These are phyloP conservation scores for Salix caprea DNA, from an alignment of 345 rosid species.

Conservation along the genomic window DNA sequence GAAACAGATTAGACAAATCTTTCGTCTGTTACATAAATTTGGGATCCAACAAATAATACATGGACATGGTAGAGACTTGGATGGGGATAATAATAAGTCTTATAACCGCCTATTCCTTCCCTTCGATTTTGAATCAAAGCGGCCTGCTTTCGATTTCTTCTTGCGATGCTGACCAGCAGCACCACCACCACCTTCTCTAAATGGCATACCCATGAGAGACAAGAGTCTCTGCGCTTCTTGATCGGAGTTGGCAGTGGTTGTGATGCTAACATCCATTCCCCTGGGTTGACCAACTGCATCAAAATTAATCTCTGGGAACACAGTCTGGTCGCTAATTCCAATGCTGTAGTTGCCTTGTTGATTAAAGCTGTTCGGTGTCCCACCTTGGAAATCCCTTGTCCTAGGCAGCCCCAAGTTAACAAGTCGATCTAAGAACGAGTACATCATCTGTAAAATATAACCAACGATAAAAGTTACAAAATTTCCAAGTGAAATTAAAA, in stretches of 20 bases:
- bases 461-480: neutral
- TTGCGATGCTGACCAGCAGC: constrained; percentile 29
- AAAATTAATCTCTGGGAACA: constrained; percentile 76
- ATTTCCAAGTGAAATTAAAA: neutral
- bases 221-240: constrained; percentile 72
- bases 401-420: constrained; percentile 91
- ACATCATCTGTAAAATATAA: constrained; percentile 62
- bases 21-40: neutral
- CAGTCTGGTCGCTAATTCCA: constrained; percentile 76
- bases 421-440: constrained; percentile 81
- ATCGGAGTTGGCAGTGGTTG: constrained; percentile 75
- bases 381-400: constrained; percentile 89
- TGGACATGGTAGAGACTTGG: neutral
- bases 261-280: constrained; percentile 94
- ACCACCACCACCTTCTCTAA: constrained; percentile 54
- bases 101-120: constrained; percentile 45
- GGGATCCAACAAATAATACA: neutral
- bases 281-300: constrained; percentile 64
- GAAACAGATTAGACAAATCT: neutral
- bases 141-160: constrained; percentile 84
- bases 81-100: constrained; percentile 1
- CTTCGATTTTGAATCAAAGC: constrained; percentile 61
- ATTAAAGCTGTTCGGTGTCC: constrained; percentile 78
- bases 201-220: constrained; percentile 96
- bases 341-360: constrained; percentile 90